These are phyloP conservation scores for Ophiostoma piceae DNA, from an alignment of 2,329 filamentous ascomycete species.

Conservation along the genomic window DNA sequence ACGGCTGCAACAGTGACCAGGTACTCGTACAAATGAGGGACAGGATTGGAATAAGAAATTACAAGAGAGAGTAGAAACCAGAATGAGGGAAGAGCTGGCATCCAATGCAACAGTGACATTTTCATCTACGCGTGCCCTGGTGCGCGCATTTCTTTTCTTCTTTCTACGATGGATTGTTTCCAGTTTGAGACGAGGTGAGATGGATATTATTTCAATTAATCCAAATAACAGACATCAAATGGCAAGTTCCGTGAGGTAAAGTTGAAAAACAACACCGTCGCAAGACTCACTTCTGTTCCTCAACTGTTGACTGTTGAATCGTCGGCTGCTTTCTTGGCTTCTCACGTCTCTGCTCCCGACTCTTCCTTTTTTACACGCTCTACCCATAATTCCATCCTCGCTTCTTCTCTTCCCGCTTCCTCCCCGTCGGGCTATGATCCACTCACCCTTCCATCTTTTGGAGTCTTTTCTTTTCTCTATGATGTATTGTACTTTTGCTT, in stretches of 20 bases:
- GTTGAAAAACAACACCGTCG: not conserved
- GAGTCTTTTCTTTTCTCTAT: not conserved
- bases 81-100: not conserved
- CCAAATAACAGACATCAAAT: not conserved
- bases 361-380: constrained; percentile 10
- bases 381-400: constrained; percentile 8
- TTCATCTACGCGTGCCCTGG: not conserved
- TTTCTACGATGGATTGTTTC: not conserved
- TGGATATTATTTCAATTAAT: not conserved
- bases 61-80: not conserved
- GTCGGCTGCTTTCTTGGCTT: not conserved
- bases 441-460: not conserved
- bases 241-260: not conserved
- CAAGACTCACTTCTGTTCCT: not conserved
- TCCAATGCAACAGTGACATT: not conserved
- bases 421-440: constrained; percentile 13
- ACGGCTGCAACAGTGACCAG: not conserved
- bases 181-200: not conserved
- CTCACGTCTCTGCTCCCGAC: not conserved
- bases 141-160: not conserved
- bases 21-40: not conserved
- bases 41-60: not conserved
- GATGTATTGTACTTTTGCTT: not conserved
- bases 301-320: not conserved
- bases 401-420: constrained; percentile 1